A percentile compares a stretch with the other conserved stretches of the same genome.
phyloP scores from a whole-genome alignment of 2,329 filamentous ascomycete genomes.

The Coniochaeta pulveracea region DNA sequence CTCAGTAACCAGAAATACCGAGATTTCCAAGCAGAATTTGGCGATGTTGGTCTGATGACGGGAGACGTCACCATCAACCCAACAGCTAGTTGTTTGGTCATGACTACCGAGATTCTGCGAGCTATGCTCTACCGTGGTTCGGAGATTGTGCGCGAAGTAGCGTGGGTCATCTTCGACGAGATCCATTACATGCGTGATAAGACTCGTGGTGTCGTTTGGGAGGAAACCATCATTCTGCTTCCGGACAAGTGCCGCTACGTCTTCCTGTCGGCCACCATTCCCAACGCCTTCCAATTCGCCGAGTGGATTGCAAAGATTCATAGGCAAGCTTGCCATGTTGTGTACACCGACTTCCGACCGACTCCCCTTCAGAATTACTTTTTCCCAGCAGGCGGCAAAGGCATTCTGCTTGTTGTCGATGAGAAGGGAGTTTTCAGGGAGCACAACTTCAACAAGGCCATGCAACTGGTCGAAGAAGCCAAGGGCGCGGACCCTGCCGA shows the following conservation, averaged over 20 bases:
- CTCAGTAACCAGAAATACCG: constrained; percentile 97
- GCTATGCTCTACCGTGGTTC: constrained; percentile 98
- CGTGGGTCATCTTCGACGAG: constrained; percentile 97
- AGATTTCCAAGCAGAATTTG: constrained; percentile 92
- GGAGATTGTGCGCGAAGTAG: constrained; percentile 98
- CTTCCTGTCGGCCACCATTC: constrained; percentile 94
- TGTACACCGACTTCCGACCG: constrained; percentile 96
- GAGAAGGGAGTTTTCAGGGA: constrained; percentile 95
- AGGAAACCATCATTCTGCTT: constrained; percentile 95
- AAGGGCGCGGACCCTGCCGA: constrained; percentile 78
- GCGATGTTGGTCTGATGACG: constrained; percentile 95
- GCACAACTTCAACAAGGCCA: constrained; percentile 94
- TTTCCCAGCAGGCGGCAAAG: constrained; percentile 84
- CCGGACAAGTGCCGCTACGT: constrained; percentile 99
- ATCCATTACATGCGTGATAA: constrained; percentile 98
- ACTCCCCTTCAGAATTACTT: constrained; percentile 97
- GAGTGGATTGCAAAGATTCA: constrained; percentile 99
- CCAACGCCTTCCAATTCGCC: constrained; percentile 97
- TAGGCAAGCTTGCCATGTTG: constrained; percentile 93
- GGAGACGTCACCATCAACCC: constrained; percentile 99
- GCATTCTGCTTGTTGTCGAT: constrained; percentile 89
- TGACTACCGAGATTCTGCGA: constrained; percentile 98
- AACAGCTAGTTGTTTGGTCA: constrained; percentile 92
- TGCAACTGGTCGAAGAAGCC: constrained; percentile 79
- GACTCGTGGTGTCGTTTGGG: constrained; percentile 91